Base-by-base conservation (phyloP, 1,139 yeast genomes). In the Eremothecium cymbalariae region DNA sequence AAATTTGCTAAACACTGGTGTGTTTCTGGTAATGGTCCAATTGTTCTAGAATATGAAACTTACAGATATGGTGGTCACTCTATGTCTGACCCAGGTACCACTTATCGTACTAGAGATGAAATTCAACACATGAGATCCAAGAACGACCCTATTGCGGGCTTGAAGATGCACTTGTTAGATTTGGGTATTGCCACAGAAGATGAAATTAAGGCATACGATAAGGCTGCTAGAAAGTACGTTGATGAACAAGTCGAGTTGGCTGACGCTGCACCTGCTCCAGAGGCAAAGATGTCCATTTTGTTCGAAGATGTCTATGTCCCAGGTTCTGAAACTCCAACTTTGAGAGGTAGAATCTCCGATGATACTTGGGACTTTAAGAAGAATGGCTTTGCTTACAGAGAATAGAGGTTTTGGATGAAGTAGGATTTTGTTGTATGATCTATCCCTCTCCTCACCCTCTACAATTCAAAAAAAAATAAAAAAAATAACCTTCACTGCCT, bases 11-110 rank as follows among this genome's bases (percentile, higher is more conserved):
- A 86, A 70, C 95, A 88, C 64, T 90, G 95, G 95, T 72, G 85
- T 62, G 71, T 82, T 41, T 69, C 78, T 44, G 96, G 95, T 56
- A 90, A 90, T 58, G 98, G 98, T 43, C 98, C 98, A 46, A 68
- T 90, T 53, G 95, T 90, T 39, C 62, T 90, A 54, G 98, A 90
- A 71, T 90, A 82, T 66, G 96, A 88, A 70, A 90, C 98, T 51
- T 90, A 90, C 70, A 81, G 98, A 74, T 90, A 90, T 64, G 97
- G 98, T 71, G 98, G 98, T 62, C 98, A 90, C 76, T 90, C 98
- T 53, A 90, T 90, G 97, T 88, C 96, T 50, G 97, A 90, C 67
- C 97, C 97, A 57, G 97, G 97, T 74, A 90, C 97, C 63, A 88
- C 97, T 49, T 90, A 90, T 78, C 80, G 97, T 76, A 90, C 98